Evolutionary conservation across 1,139 yeast genomes (phyloP).

Genomic region (Diutina sp.): DNA sequence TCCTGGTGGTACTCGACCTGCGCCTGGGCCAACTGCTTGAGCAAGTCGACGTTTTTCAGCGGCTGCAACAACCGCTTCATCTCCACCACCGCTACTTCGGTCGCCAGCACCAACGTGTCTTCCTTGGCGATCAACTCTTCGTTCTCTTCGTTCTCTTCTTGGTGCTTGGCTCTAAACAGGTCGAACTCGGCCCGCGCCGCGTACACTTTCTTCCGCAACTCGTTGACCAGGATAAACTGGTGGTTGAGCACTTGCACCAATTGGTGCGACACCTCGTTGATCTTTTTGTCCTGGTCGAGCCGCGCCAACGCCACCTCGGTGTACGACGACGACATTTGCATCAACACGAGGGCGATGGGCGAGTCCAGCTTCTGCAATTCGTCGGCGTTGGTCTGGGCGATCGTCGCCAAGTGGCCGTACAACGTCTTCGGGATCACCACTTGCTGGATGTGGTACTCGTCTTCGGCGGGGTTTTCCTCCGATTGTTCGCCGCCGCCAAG

Average conservation of each 20-base stretch:
- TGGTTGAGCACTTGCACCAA: constrained; percentile 38
- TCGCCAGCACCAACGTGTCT: constrained; percentile 68
- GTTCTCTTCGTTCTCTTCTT: constrained; percentile 22
- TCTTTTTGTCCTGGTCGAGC: constrained; percentile 49
- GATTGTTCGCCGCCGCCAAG: constrained; percentile 12
- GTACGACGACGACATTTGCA: constrained; percentile 45
- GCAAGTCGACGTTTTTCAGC: constrained; percentile 44
- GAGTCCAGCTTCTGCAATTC: constrained; percentile 30
- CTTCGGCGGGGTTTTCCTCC: constrained; percentile 8
- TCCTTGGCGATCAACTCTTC: constrained; percentile 52
- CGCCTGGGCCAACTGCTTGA: constrained; percentile 51
- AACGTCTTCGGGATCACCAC: constrained; percentile 33
- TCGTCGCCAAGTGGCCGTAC: constrained; percentile 28
- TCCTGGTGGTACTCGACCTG: constrained; percentile 57
- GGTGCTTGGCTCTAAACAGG: constrained; percentile 35
- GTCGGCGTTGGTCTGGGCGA: constrained; percentile 22
- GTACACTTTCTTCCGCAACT: constrained; percentile 56
- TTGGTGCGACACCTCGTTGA: constrained; percentile 42
- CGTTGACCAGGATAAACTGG: constrained; percentile 48
- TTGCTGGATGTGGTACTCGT: constrained; percentile 12
- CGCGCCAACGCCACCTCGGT: constrained; percentile 48
- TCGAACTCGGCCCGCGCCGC: constrained; percentile 59
- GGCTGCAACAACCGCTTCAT: constrained; percentile 66
- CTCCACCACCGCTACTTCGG: constrained; percentile 61
- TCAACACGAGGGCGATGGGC: constrained; percentile 40